Evolutionary conservation across 345 rosid genomes (phyloP), one percentile per base, ranked within the genome.

Genomic region (Melaleuca alternifolia): DNA sequence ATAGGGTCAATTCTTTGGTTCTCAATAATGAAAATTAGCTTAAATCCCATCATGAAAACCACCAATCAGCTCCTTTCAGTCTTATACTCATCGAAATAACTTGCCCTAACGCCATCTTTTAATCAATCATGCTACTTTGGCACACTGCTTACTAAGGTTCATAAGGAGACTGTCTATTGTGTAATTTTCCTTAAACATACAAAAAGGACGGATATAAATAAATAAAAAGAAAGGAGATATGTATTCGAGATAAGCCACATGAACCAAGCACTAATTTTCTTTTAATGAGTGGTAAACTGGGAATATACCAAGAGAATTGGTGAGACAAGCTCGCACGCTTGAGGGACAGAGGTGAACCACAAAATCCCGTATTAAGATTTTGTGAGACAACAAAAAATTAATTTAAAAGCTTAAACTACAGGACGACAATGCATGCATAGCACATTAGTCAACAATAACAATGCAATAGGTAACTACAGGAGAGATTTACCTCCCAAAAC

Each of bases 401-500:
- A 71, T 18, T 71, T 33, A 37, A 71, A 10, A 71, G 79, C 24
- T 71, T 37, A 71, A 33, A 33, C 48, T 71, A 71, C 23, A 71
- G 48, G 79, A 71, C 20, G 6, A 71, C 48, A 18, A 37, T 2
- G 1, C 0, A 71, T 71, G 18, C 79, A 37, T 33, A 71, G 48
- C 79, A 71, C 18, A 52, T 3, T 28, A 84, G 48, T 26, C 3
- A 51, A 30, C n/a, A 33, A 84, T 57, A 84, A 37, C 56, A 54
- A 15, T 5, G 54, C 84, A 83, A 44, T 53, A 82, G 71, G 65
- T 82, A 51, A 50, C 83, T 76, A 20, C 44, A 89, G 86, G 9
- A 56, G 54, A 85, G 11, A 86, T 86, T 84, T 90, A 95, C 99
- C 94, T 93, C 95, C 92, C 94, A 96, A 89, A 94, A 97, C 87